phyloP scores from a whole-genome alignment of 257 asterid genomes.

The Solanum virginianum region DNA sequence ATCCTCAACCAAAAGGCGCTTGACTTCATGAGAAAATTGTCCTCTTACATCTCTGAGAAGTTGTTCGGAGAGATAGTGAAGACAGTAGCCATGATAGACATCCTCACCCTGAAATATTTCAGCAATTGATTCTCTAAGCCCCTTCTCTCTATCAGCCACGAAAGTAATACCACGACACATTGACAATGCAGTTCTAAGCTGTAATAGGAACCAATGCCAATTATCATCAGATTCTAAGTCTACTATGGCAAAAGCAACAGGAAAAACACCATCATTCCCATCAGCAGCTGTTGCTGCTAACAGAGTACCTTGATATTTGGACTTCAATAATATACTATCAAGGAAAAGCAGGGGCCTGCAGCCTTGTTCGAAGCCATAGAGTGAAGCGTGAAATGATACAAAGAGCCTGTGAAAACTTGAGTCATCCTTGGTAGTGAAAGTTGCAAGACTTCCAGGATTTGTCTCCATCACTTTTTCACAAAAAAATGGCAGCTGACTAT shows the following conservation, averaged over 20 bases:
- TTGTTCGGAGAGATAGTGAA: conserved; percentile 76
- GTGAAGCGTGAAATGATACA: conserved; percentile 76
- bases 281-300: conserved; percentile 95
- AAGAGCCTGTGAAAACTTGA: conserved; percentile 94
- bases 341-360: conserved; percentile 93
- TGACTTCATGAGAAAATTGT: conserved; percentile 84
- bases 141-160: conserved; percentile 86
- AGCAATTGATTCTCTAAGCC: conserved; percentile 62
- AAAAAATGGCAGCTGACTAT: conserved; percentile 69
- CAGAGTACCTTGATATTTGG: conserved; percentile 88
- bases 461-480: conserved; percentile 90
- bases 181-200: conserved; percentile 62
- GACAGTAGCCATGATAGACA: conserved; percentile 71
- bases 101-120: conserved; percentile 57
- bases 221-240: conserved; percentile 80
- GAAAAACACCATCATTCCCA: conserved; percentile 73
- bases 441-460: conserved; percentile 91
- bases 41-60: conserved; percentile 67
- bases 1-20: conserved; percentile 73
- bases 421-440: conserved; percentile 87
- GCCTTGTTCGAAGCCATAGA: conserved; percentile 81
- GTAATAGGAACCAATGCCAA: conserved; percentile 89
- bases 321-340: conserved; percentile 67
- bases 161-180: conserved; percentile 53
- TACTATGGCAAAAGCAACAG: conserved; percentile 92